Percentiles rank a stretch among this genome's conserved stretches.
These are phyloP conservation scores for Nicotiana obtusifolia DNA, from an alignment of 257 asterid species.

Conservation along the genomic window DNA sequence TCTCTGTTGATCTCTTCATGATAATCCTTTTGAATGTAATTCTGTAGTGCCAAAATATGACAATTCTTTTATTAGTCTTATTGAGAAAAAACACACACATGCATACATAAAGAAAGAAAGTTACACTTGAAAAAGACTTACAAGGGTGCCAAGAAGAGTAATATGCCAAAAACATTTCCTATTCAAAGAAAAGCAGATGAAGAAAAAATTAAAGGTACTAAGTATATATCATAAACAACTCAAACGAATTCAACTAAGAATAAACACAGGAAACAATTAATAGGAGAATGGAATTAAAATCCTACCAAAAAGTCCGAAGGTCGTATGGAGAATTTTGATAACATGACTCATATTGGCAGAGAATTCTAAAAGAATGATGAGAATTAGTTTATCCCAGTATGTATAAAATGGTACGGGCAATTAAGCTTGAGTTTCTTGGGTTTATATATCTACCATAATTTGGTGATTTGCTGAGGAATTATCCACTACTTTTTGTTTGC, in stretches of 20 bases:
- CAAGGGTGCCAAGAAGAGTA: constrained; percentile 76
- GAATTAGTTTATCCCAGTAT: too few relatives aligned
- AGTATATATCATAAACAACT: not conserved
- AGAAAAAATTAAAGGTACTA: too few relatives aligned
- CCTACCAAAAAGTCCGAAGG: constrained; percentile 15
- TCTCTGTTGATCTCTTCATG: constrained; percentile 44
- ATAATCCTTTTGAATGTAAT: constrained; percentile 62
- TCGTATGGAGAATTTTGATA: constrained; percentile 5
- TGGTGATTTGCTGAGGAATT: constrained; percentile 2
- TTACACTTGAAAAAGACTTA: constrained; percentile 19
- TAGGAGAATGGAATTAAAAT: not conserved
- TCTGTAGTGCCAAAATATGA: constrained; percentile 7
- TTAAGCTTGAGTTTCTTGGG: not conserved
- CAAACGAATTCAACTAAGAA: not conserved
- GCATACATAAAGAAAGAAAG: not conserved
- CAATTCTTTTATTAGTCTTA: not conserved
- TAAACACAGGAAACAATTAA: not conserved
- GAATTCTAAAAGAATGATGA: too few relatives aligned
- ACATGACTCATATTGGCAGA: constrained; percentile 1
- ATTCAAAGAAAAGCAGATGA: not conserved
- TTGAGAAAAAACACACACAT: not conserved
- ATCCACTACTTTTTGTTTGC: constrained; percentile 2
- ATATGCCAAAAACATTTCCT: constrained; percentile 74
- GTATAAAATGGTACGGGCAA: not conserved
- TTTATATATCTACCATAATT: not conserved